A percentile compares a stretch with the other conserved stretches of the same genome.
These are phyloP conservation scores for Geoglossum glabrum DNA, from an alignment of 495 filamentous ascomycete species.

Conservation along the genomic window DNA sequence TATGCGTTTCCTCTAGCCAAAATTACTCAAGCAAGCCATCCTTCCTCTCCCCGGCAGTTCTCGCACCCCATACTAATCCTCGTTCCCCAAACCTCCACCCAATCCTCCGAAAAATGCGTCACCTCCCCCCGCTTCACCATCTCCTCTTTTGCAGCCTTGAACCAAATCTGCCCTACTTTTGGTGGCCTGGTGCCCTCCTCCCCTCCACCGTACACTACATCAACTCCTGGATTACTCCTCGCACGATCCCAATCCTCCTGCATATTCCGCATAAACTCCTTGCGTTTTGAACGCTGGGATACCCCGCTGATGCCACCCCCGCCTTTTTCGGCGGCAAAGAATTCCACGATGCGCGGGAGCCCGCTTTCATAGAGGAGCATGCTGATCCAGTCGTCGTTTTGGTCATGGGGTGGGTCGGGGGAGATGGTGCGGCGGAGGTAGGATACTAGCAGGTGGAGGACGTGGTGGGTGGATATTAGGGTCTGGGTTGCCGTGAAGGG, in stretches of 20 bases:
- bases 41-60: background rate
- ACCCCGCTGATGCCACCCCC: background rate
- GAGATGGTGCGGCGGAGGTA: conserved; percentile 14
- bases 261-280: conserved; percentile 18
- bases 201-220: background rate
- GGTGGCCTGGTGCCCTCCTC: background rate
- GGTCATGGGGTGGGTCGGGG: conserved; percentile 16
- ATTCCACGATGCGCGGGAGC: conserved; percentile 13
- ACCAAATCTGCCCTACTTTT: background rate
- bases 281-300: conserved; percentile 6
- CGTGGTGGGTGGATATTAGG: conserved; percentile 15
- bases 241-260: conserved; percentile 12
- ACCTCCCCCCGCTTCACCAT: background rate
- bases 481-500: conserved; percentile 9
- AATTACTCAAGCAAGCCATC: background rate
- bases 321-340: conserved; percentile 13
- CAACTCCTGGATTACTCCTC: background rate
- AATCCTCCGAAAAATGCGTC: background rate
- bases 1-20: no score
- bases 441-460: conserved; percentile 16
- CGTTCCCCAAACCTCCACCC: background rate
- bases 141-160: background rate
- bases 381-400: conserved; percentile 14
- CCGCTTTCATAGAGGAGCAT: conserved; percentile 12
- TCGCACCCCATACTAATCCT: background rate